Conservation (phyloP, 2,329 filamentous ascomycete genomes). For the Chrysoporthe cubensis region DNA sequence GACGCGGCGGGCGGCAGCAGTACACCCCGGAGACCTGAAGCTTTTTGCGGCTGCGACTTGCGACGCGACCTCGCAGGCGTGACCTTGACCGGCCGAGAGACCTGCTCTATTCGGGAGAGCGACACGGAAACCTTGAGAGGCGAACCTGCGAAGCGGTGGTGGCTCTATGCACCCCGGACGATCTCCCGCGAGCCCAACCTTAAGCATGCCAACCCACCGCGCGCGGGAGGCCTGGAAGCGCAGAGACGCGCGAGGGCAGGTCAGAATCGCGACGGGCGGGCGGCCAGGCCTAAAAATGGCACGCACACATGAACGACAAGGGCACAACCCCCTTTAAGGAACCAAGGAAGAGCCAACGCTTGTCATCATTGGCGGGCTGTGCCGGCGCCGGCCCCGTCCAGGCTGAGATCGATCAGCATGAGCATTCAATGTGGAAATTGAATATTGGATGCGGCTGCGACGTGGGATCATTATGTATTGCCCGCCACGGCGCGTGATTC, state of each 20-base stretch:
- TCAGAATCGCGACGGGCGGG: background rate
- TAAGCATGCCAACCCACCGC: too few relatives aligned
- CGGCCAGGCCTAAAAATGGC: background rate
- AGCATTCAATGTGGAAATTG: constrained; percentile 3
- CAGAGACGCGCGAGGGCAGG: background rate
- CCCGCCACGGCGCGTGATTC: background rate
- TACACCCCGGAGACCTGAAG: background rate
- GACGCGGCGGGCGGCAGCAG: background rate
- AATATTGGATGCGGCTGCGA: background rate
- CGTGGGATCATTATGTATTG: constrained; percentile 4
- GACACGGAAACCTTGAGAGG: background rate
- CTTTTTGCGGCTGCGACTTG: constrained; percentile 8
- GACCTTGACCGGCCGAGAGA: background rate
- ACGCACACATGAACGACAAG: constrained; percentile 4
- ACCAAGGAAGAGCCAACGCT: background rate
- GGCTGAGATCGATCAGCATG: constrained; percentile 6
- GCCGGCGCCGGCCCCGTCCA: background rate
- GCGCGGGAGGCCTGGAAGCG: background rate
- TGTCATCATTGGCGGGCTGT: constrained; percentile 3
- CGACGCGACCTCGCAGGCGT: background rate
- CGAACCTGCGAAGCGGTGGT: background rate
- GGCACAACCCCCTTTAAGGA: background rate
- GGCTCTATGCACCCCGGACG: background rate
- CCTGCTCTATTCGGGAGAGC: background rate
- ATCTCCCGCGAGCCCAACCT: constrained; percentile 6